Conservation (phyloP, 129 eudicot genomes). For the Chrysanthemum lavandulifolium region DNA sequence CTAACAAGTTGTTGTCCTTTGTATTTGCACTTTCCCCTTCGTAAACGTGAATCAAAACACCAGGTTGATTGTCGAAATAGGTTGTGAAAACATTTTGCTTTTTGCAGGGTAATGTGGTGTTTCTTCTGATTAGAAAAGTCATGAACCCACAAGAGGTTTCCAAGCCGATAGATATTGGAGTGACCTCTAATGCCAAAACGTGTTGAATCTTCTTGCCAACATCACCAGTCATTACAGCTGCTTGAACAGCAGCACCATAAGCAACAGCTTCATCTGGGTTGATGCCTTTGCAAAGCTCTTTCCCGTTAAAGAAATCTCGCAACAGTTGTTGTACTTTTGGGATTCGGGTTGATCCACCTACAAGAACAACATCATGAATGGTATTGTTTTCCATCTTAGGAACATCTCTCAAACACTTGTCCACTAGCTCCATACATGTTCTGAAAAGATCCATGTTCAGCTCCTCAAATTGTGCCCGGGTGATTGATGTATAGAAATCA, state of each 20-base stretch:
- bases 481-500: background rate
- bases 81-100: conserved; percentile 32
- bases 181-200: background rate
- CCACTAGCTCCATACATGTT: background rate
- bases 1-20: conserved; percentile 28
- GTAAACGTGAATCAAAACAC: conserved; percentile 41
- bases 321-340: background rate
- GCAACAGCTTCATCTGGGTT: conserved; percentile 2
- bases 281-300: background rate
- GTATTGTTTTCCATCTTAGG: background rate
- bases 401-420: background rate
- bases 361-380: background rate
- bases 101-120: conserved; percentile 17
- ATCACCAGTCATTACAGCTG: background rate
- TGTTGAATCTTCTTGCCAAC: background rate
- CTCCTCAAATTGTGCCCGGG: background rate
- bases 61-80: conserved; percentile 43
- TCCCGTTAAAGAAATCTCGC: background rate
- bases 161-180: conserved; percentile 23
- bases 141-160: conserved; percentile 15
- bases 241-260: conserved; percentile 4
- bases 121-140: conserved; percentile 16
- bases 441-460: conserved; percentile 1
- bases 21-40: conserved; percentile 36
- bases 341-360: conserved; percentile 1